Evolutionary conservation across 2,329 filamentous ascomycete genomes (phyloP), one percentile per base, ranked within the genome.

Genomic region (Neoascochyta sp.): DNA sequence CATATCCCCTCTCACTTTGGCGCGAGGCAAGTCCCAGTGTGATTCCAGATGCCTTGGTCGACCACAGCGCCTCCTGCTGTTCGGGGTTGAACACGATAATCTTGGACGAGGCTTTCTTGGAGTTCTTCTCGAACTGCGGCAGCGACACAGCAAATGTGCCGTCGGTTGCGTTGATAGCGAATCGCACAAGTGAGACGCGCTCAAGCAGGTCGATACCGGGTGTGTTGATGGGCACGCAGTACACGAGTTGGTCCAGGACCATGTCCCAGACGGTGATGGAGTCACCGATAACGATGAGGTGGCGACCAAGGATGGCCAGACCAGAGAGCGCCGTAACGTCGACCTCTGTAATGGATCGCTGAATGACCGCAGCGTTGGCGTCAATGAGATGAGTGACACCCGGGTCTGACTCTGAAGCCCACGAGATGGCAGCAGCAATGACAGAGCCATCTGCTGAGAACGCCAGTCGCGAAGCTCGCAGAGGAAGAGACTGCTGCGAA

Each of bases 221-320:
- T 19, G 38, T 51, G 60, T 58, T 34, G 9, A 88, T 65, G 15
- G 73, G 66, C 28, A 83, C 70, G 27, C 77, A 78, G 52, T 83
- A 87, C 19, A 77, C 74, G 25, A 89, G 71, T 47, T 81, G 75
- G 50, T 94, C 85, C 28, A 80, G 73, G 6, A 96, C 85, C 8
- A 93, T 74, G 59, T 98, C 85, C 70, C 87, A 95, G 19, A 95
- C 81, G 22, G 78, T 72, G 7, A 95, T 71, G 16, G 78, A 75
- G 23, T 82, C 73, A 0, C 86, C 86, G 1, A 95, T 67, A 24
- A 85, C 74, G 34, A 96, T 70, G 11, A 98, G 66, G 52, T 83
- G 81, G 14, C 81, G 80, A 2, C 80, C 81, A 3, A 92, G 64
- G 30, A 93, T 81, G 4, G 73, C 78, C 16, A 93, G 64, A n/a